Evolutionary conservation across 1,284 basidiomycete species (phyloP).

Genomic region (Microbotryomycetes sp.): DNA sequence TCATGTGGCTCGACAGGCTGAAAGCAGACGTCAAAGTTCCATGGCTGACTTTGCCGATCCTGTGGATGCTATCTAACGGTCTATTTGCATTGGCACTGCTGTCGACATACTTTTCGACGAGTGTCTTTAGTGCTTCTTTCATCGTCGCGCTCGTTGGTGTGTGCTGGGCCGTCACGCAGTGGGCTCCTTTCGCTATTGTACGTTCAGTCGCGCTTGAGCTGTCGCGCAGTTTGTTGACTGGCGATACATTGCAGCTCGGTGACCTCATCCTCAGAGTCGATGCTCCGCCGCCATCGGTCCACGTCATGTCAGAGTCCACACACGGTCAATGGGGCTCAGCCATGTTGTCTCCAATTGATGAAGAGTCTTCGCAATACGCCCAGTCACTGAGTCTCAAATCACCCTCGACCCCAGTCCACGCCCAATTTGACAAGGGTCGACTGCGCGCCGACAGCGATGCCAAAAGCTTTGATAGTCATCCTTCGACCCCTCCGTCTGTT

Average conservation of each 20-base stretch:
- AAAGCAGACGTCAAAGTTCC: slow-evolving; percentile 29
- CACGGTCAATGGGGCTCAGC: neutral
- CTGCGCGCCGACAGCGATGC: neutral
- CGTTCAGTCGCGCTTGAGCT: neutral
- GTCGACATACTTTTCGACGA: slow-evolving; percentile 43
- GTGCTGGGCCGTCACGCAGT: slow-evolving; percentile 44
- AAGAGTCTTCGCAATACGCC: neutral
- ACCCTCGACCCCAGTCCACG: neutral
- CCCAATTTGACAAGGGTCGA: neutral
- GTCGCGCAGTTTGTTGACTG: neutral
- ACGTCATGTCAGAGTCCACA: slow-evolving; percentile 3
- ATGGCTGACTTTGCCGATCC: slow-evolving; percentile 55
- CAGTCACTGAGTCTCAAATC: neutral
- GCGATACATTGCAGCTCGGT: slow-evolving; percentile 12
- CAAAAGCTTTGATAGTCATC: neutral
- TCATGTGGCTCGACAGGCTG: neutral
- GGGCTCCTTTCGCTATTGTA: slow-evolving; percentile 31
- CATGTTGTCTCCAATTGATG: neutral
- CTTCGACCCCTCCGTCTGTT: neutral
- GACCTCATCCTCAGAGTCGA: slow-evolving; percentile 23
- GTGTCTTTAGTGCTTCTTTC: slow-evolving; percentile 43
- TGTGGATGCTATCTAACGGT: slow-evolving; percentile 76
- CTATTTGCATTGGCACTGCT: slow-evolving; percentile 58
- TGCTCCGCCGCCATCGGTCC: neutral
- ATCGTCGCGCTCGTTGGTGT: slow-evolving; percentile 47